Evolutionary conservation across 129 eudicot genomes (phyloP).

Genomic region (Calendula officinalis): DNA sequence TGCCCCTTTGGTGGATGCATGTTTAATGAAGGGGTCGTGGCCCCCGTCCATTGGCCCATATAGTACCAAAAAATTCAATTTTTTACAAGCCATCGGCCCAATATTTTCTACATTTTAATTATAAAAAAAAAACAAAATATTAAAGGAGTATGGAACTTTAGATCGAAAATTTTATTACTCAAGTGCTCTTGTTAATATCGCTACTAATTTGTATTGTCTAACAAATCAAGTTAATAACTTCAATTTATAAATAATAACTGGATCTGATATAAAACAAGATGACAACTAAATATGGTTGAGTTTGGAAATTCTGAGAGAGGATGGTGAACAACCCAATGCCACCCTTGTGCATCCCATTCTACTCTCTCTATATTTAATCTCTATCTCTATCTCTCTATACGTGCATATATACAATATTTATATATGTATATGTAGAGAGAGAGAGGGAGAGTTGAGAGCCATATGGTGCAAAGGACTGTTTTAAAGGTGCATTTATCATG

Average conservation of each 20-base stretch:
- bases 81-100: too few species aligned
- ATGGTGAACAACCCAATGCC: constrained; percentile 33
- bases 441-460: constrained; percentile 11
- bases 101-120: too few species aligned
- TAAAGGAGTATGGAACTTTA: too few species aligned
- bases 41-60: too few species aligned
- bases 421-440: constrained; percentile 6
- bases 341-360: constrained; percentile 1
- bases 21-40: too few species aligned
- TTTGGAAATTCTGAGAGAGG: constrained; percentile 20
- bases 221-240: too few species aligned
- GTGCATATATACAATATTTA: background rate
- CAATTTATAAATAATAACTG: background rate
- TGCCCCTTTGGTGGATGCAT: too few species aligned
- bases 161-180: too few species aligned
- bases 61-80: too few species aligned
- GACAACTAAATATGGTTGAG: constrained; percentile 15
- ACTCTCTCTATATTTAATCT: background rate
- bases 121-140: too few species aligned
- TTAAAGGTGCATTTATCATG: constrained; percentile 65
- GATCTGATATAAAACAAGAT: constrained; percentile 10
- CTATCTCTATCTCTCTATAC: background rate
- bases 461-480: constrained; percentile 67
- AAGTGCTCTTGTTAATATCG: too few species aligned
- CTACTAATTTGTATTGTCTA: too few species aligned